Base-by-base conservation (phyloP, 1,284 basidiomycete species). In the Mycosarcoma mackinlayi region DNA sequence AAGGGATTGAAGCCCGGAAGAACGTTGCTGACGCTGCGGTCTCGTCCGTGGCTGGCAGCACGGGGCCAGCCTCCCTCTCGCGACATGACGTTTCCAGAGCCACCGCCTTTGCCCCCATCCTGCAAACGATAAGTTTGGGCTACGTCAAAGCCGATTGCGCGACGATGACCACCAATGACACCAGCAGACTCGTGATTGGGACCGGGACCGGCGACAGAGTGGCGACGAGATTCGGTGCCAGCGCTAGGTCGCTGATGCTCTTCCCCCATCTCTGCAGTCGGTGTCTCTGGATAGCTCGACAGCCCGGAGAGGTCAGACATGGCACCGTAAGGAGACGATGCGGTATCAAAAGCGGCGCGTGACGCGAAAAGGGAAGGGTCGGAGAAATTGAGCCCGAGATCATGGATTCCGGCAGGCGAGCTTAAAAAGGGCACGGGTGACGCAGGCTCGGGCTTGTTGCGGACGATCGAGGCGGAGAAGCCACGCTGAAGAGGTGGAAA, bases 111-210 rank as follows among this genome's bases (percentile, higher is more conserved):
- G 16, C 30, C 27, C 3, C 23, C 50, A 24, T 18, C 31, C 3
- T 35, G 19, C 14, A 4, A 31, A 21, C 30, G 34, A 14, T 50
- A 46, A 0, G 46, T 34, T n/a, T 39, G 37, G 30, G 16, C 40
- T 3, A 69, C 46, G 9, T 76, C 72, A 39, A 78, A 78, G 33
- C 76, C 76, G 4, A 78, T 62, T 4, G 76, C 74, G 13, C 76
- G 57, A 33, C 74, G 65, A 55, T 72, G 72, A 21, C 69, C 69
- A 23, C 60, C 59, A 14, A 66, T 58, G 24, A 69, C 60, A 24
- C 65, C 56, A 11, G 56, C 52, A 18, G 63, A 18, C 14, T 73
- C 66, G 21, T 44, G 55, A 18, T 18, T 23, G 16, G 46, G 47
- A 4, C 52, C 44, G 0, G 38, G 44, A 24, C 56, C 59, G 21